Base-by-base conservation (phyloP, 228 moss, liverwort and hornwort genomes). In the Sphagnum fallax region DNA sequence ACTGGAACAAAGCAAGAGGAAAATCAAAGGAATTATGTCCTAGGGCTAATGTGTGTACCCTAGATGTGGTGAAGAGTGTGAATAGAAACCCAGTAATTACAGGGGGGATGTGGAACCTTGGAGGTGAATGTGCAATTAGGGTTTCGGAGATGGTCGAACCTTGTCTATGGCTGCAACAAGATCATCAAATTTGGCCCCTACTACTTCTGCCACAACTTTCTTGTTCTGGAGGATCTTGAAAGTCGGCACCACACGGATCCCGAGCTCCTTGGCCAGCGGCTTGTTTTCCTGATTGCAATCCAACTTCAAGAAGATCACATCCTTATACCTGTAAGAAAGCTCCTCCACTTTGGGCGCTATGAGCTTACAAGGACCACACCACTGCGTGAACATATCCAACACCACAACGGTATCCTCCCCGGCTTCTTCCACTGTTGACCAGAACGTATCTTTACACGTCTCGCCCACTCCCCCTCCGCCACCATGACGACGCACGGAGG, bases 321-420 rank as follows among this genome's bases (percentile, higher is more conserved):
- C 93, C 53, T 78, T 84, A 72, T 90, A 80, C 0, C 69, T 65
- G 71, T 71, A 78, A 53, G 97, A 84, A 8, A 98, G 82, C 48
- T 73, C 62, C 0, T 72, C 16, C 49, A 98, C 50, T 78, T 86
- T 90, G 13, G 97, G 97, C 12, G 65, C 69, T 82, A 98, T 98
- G 66, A 98, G 77, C 84, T 92, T 98, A 72, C 97, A 98, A 65
- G 97, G 97, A 6, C 97, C 93, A 66, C 97, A 98, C 93, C 88
- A 93, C 75, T 97, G 91, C 47, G 97, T 97, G 72, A 83, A 97
- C 97, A 97, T 97, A 66, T 97, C 97, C 61, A 97, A 76, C 69
- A 97, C 97, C 49, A 93, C 88, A 61, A 88, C 72, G 71, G 90
- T 93, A 52, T 85, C 88, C 48, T 82, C 85, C 0, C 90, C 93